phyloP scores from a whole-genome alignment of 2,329 filamentous ascomycete species.

The Exophiala oligosperma region DNA sequence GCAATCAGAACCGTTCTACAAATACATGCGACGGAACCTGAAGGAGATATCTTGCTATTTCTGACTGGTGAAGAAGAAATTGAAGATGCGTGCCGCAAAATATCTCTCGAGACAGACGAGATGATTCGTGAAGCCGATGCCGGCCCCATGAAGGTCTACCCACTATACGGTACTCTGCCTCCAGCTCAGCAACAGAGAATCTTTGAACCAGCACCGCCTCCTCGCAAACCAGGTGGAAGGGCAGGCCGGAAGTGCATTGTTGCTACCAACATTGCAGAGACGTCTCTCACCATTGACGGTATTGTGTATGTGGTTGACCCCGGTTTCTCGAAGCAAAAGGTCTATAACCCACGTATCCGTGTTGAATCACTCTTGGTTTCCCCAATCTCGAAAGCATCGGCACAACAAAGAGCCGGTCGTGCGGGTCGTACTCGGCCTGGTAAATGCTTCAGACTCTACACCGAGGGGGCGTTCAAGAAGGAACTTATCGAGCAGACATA shows the following conservation, averaged over 20 bases:
- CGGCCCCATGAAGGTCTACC: conserved; percentile 86
- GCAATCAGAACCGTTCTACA: conserved; percentile 92
- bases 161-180: conserved; percentile 89
- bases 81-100: conserved; percentile 92
- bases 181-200: conserved; percentile 93
- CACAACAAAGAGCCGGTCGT: conserved; percentile 96
- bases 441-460: conserved; percentile 97
- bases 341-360: conserved; percentile 95
- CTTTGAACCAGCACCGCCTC: conserved; percentile 81
- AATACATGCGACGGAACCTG: conserved; percentile 88
- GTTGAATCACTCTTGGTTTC: conserved; percentile 97
- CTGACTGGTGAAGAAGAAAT: conserved; percentile 98
- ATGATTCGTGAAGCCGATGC: conserved; percentile 88
- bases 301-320: conserved; percentile 99
- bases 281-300: conserved; percentile 94
- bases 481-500: conserved; percentile 97
- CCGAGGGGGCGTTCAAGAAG: conserved; percentile 93
- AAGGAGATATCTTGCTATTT: conserved; percentile 93
- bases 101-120: conserved; percentile 85
- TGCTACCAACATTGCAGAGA: conserved; percentile 97
- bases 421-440: conserved; percentile 96
- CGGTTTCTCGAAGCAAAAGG: conserved; percentile 98
- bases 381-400: conserved; percentile 95
- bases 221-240: conserved; percentile 71
- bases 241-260: conserved; percentile 94